Percentiles rank a stretch among this genome's conserved stretches.
Evolutionary conservation across 768 basidiomycete genomes (phyloP).

Genomic region (Hygrocybe punicea): DNA sequence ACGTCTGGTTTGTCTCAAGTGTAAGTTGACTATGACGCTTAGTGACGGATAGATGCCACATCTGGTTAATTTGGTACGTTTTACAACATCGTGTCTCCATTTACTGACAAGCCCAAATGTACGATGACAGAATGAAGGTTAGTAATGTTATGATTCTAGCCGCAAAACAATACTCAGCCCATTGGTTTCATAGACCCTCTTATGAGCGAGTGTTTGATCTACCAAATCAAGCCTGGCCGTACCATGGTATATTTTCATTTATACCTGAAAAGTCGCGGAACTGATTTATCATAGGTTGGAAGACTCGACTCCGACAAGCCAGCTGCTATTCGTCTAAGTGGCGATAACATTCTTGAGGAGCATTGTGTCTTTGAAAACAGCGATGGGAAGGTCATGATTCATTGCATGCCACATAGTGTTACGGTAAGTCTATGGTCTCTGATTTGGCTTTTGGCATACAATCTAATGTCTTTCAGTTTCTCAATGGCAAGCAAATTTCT

Average conservation of each 20-base stretch:
- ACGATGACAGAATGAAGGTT: slow-evolving; percentile 63
- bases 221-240: slow-evolving; percentile 72
- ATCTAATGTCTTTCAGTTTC: slow-evolving; percentile 55
- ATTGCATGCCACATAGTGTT: slow-evolving; percentile 74
- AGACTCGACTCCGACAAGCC: slow-evolving; percentile 76
- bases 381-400: slow-evolving; percentile 79
- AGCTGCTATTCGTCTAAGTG: slow-evolving; percentile 88
- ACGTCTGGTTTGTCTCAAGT: slow-evolving; percentile 34
- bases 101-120: not conserved
- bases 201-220: slow-evolving; percentile 93
- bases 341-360: slow-evolving; percentile 85
- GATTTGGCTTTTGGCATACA: not conserved
- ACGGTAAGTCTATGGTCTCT: slow-evolving; percentile 53
- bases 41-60: slow-evolving; percentile 70
- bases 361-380: slow-evolving; percentile 90
- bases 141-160: slow-evolving; percentile 22
- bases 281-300: slow-evolving; percentile 58
- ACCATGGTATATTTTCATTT: slow-evolving; percentile 16
- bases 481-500: slow-evolving; percentile 87
- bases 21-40: not conserved
- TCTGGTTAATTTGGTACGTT: slow-evolving; percentile 83
- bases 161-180: slow-evolving; percentile 5
- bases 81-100: slow-evolving; percentile 10
- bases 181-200: slow-evolving; percentile 64
- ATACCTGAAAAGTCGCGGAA: not conserved